Base-by-base conservation (phyloP, 192 early-diverging fungal species). In the Coemansia sp. region DNA sequence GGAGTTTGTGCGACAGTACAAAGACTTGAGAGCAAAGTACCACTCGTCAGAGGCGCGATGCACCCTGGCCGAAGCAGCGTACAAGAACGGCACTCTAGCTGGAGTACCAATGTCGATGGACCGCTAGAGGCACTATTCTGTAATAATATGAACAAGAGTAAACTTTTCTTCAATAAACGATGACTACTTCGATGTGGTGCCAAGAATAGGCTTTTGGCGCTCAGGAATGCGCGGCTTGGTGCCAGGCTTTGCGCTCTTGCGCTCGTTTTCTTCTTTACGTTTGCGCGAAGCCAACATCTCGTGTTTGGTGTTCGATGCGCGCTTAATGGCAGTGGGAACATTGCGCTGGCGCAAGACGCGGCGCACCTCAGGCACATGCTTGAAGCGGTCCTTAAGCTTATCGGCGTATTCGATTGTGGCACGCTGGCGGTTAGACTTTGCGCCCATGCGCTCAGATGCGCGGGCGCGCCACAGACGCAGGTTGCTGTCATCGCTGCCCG, bases 401-500 rank as follows among this genome's bases (percentile, higher is more conserved):
- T 92, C 88, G 7, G 86, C 68, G 77, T 98, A 97, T 57, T 93
- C 89, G 23, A 92, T 62, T 29, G 89, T 80, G 16, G 83, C 84
- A 45, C 89, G 85, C 77, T 99, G 91, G 64, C 93, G 87, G 68
- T 84, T 85, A 37, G 87, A 87, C 61, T 84, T 85, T 55, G 83
- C 74, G 25, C 91, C 91, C 56, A 92, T 64, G 72, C 93, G 94
- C 68, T 96, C 92, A 1, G 88, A 89, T n/a, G 95, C 94, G 12
- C 87, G 79, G 1, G 94, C 94, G 72, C 96, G 98, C 97, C 97
- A 99, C 57, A 99, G 67, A 45, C 97, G 89, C 69, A 99, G 83
- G 72, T 94, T 99, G 62, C 96, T 96, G 75, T 99, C 97, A 74
- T 99, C 96, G 22, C 91, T 93, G 11, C 96, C 97, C 10, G 93